Percentiles rank a stretch among this genome's conserved stretches.
phyloP scores from a whole-genome alignment of 202 grass and related monocot genomes.

The Hordeum pubiflorum region DNA sequence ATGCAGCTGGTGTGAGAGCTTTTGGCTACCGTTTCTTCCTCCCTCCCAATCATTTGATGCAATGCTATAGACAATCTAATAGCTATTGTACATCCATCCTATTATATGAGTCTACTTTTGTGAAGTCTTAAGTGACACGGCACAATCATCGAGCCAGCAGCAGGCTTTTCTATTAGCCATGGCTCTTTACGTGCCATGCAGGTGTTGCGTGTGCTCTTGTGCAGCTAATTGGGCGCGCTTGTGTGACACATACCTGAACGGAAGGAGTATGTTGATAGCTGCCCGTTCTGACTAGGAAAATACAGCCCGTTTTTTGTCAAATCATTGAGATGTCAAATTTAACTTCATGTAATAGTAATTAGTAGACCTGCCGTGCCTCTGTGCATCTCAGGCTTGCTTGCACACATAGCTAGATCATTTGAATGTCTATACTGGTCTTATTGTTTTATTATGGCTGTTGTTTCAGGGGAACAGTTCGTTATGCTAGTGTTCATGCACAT shows the following conservation, averaged over 20 bases:
- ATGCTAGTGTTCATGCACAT: conserved; percentile 99
- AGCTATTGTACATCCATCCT: too few relatives aligned
- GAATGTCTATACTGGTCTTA: conserved; percentile 16
- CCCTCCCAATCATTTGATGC: too few relatives aligned
- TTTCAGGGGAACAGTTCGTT: conserved; percentile 90
- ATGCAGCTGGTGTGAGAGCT: too few relatives aligned
- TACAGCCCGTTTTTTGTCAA: background rate
- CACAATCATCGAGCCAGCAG: too few relatives aligned
- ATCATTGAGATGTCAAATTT: conserved; percentile 5
- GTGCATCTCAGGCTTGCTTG: conserved; percentile 17
- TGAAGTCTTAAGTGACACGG: too few relatives aligned
- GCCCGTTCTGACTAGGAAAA: background rate
- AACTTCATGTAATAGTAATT: conserved; percentile 3
- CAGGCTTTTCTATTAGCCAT: too few relatives aligned
- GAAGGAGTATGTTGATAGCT: conserved; percentile 1
- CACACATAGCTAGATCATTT: conserved; percentile 21
- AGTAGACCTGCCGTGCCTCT: conserved; percentile 1
- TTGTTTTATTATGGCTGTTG: conserved; percentile 28
- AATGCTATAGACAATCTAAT: too few relatives aligned
- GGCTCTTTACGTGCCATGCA: too few relatives aligned
- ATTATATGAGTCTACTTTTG: too few relatives aligned
- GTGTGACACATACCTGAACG: background rate
- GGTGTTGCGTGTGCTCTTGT: too few relatives aligned
- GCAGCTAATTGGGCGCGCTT: too few relatives aligned
- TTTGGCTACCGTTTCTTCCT: too few relatives aligned